Percentiles rank a stretch among this genome's conserved stretches.
phyloP scores from a whole-genome alignment of 2,329 filamentous ascomycete species.

The Hirsutella minnesotensis region DNA sequence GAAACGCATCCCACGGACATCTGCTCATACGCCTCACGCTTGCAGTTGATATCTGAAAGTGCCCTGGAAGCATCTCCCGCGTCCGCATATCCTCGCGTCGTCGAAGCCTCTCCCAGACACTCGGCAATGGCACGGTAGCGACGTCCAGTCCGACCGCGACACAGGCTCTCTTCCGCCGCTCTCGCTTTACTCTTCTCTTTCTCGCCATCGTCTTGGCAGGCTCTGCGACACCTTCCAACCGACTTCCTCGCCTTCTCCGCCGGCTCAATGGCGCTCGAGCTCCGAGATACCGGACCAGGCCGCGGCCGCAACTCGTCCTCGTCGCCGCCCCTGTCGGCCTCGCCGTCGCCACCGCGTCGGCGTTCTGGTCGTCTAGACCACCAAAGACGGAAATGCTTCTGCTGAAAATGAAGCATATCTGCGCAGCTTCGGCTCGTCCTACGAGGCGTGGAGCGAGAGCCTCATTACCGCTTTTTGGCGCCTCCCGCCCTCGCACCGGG shows the following conservation, averaged over 20 bases:
- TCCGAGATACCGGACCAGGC: background rate
- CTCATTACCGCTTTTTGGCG: conserved; percentile 37
- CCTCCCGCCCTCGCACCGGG: conserved; percentile 30
- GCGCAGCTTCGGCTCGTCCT: background rate
- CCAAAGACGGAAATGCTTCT: conserved; percentile 59
- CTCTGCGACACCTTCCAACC: background rate
- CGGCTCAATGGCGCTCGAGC: background rate
- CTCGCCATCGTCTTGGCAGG: too few species aligned
- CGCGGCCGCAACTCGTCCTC: background rate
- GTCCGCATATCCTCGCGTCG: too few species aligned
- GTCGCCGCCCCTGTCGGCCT: conserved; percentile 15
- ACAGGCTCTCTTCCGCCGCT: too few species aligned
- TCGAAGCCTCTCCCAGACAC: too few species aligned
- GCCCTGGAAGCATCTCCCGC: too few species aligned
- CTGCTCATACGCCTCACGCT: too few species aligned
- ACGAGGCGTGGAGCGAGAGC: conserved; percentile 20
- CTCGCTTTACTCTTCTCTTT: too few species aligned
- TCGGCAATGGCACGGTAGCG: too few species aligned
- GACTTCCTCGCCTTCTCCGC: background rate
- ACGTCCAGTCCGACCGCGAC: too few species aligned
- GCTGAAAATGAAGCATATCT: conserved; percentile 84
- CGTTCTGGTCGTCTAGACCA: conserved; percentile 69
- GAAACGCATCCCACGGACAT: too few species aligned
- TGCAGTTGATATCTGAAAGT: too few species aligned
- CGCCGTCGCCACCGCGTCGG: conserved; percentile 27